Evolutionary conservation across 208 protist species (phyloP), one percentile per base, ranked within the genome.

Genomic region (Trypanosoma congolense): DNA sequence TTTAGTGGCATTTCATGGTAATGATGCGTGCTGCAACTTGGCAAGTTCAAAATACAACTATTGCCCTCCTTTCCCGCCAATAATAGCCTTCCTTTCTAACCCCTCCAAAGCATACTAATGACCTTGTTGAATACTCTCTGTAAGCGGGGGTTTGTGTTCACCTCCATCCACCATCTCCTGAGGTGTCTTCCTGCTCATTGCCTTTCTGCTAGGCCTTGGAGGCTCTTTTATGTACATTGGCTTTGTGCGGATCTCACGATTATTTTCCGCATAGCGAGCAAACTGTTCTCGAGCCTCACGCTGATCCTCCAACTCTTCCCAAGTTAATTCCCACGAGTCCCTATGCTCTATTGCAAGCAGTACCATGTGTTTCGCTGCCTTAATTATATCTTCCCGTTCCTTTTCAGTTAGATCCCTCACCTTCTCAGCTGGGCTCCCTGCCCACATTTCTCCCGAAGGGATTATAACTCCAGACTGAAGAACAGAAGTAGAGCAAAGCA

Each of bases 361-460:
- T 2, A 95, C 87, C 62, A 88, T 88, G 48, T 95, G 87, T 65
- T 95, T 95, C 4, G 87, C 87, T 3, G 87, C 75, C 65, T 92
- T 95, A 43, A 92, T 77, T 49, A 95, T 92, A 45, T 88, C 65
- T 26, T 95, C 83, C 50, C 84, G 68, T 35, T 95, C 88, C 31
- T 90, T 85, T 59, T 94, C 84, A 14, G 85, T 89, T 19, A 96
- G 70, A 45, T 93, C 72, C 4, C 71, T 75, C 36, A 95, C 61
- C 48, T 95, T 92, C 54, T 95, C 75, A 6, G 89, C 88, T 21
- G 92, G 92, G 59, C 91, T 93, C 5, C 92, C 92, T 4, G 86
- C 73, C 87, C 92, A 97, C 73, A 97, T 85, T 72, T 96, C 87
- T 19, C 92, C 92, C 31, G 84, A 90, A 21, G 92, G 92, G 50